Conservation (phyloP, 2,329 filamentous ascomycete species). For the Leptographium radiaticola region DNA sequence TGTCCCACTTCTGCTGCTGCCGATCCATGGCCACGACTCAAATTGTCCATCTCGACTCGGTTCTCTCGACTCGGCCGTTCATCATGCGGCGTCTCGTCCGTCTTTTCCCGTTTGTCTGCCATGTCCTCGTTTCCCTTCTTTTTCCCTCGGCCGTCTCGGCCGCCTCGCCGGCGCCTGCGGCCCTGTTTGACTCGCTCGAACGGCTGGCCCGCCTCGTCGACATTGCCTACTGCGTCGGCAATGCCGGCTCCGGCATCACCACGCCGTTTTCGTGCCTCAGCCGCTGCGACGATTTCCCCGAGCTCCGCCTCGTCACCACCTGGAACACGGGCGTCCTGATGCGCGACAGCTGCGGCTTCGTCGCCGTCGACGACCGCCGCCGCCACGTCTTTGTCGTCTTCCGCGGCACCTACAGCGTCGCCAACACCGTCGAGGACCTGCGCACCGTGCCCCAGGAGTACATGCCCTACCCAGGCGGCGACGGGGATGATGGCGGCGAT, state of each 20-base stretch:
- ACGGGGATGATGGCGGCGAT: conserved; percentile 21
- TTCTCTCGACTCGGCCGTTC: background rate
- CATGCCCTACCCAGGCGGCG: conserved; percentile 57
- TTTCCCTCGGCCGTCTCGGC: background rate
- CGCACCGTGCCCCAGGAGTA: conserved; percentile 85
- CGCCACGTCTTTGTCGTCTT: conserved; percentile 67
- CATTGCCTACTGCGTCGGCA: conserved; percentile 86
- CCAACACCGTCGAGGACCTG: conserved; percentile 83
- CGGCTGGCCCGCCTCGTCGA: conserved; percentile 85
- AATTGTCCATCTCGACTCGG: too few relatives aligned
- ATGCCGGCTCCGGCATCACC: conserved; percentile 69
- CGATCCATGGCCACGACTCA: too few relatives aligned
- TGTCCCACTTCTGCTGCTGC: too few relatives aligned
- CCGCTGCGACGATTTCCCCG: conserved; percentile 71
- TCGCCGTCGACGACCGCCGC: conserved; percentile 63
- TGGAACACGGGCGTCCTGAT: conserved; percentile 86
- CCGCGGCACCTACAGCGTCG: conserved; percentile 84
- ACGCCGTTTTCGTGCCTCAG: conserved; percentile 77
- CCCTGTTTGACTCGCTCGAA: conserved; percentile 70
- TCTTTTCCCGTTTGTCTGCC: background rate
- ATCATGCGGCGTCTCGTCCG: background rate
- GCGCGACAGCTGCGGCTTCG: conserved; percentile 86
- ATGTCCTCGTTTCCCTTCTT: background rate
- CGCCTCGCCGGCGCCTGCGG: conserved; percentile 31
- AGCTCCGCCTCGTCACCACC: conserved; percentile 65